Conservation (phyloP, 192 early-diverging fungal genomes). For the Entomortierella parvispora region DNA sequence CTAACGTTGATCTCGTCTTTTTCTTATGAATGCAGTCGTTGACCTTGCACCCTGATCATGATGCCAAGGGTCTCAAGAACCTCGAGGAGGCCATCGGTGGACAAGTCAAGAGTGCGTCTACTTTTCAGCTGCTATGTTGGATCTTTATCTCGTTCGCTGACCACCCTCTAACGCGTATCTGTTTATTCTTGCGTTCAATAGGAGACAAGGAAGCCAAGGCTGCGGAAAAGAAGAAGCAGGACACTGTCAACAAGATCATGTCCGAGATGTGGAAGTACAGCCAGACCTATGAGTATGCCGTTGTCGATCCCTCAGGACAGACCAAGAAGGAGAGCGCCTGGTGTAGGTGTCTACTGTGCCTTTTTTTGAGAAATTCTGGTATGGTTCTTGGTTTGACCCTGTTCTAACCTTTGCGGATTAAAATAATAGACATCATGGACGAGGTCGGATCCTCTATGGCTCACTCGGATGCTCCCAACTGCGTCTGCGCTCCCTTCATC, state of each 20-base stretch:
- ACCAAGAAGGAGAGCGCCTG: conserved; percentile 59
- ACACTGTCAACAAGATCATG: conserved; percentile 40
- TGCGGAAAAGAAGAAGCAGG: conserved; percentile 41
- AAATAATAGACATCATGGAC: conserved; percentile 56
- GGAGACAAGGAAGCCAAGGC: conserved; percentile 51
- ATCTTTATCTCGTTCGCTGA: too few species aligned
- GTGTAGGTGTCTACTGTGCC: conserved; percentile 49
- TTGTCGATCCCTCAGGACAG: conserved; percentile 55
- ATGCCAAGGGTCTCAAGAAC: conserved; percentile 50
- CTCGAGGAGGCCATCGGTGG: conserved; percentile 55
- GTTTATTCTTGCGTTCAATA: background rate
- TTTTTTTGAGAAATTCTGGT: background rate
- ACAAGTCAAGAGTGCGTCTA: conserved; percentile 49
- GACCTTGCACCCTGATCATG: conserved; percentile 53
- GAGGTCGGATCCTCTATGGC: conserved; percentile 72
- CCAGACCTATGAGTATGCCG: conserved; percentile 65
- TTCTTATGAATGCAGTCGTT: conserved; percentile 25
- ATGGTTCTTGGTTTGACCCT: background rate
- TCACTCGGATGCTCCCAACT: conserved; percentile 70
- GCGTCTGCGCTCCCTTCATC: conserved; percentile 71
- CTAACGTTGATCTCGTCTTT: background rate
- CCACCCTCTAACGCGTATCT: background rate
- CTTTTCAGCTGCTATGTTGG: background rate
- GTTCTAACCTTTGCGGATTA: conserved; percentile 6
- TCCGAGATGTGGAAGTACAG: conserved; percentile 59